Conservation (phyloP, 208 protist species). For the Acanthamoeba triangularis region DNA sequence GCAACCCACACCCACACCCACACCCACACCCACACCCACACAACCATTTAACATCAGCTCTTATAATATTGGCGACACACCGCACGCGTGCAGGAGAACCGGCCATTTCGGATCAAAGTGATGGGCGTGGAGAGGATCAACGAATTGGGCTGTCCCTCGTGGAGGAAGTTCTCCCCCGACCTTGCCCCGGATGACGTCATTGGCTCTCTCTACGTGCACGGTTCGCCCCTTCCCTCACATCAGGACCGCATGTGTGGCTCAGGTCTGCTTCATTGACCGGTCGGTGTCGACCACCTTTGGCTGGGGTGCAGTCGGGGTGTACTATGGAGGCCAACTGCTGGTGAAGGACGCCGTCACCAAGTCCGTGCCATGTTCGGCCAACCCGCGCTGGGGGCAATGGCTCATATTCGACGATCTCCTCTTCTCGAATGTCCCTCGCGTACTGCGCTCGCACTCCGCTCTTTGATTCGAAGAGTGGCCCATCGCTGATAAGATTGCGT, state of each 20-base stretch:
- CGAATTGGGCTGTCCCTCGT: background rate
- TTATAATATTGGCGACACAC: background rate
- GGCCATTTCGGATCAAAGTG: background rate
- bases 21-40: background rate
- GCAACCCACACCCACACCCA: too few relatives aligned
- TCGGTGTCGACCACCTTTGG: background rate
- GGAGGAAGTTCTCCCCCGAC: constrained; percentile 10
- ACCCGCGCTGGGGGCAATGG: constrained; percentile 12
- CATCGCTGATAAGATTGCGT: background rate
- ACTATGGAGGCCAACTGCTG: background rate
- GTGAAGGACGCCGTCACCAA: background rate
- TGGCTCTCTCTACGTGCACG: background rate
- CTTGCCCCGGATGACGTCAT: background rate
- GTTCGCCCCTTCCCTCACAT: background rate
- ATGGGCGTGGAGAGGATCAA: background rate
- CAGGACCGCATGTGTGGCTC: too few relatives aligned
- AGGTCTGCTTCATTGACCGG: too few relatives aligned
- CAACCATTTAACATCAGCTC: background rate
- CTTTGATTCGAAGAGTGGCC: background rate
- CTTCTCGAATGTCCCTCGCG: constrained; percentile 22
- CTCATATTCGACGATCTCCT: constrained; percentile 18
- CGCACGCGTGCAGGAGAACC: background rate
- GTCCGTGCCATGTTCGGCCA: background rate
- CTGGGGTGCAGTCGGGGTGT: background rate
- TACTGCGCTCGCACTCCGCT: too few relatives aligned